These are phyloP conservation scores for Lenzites betulinus DNA, from an alignment of 768 basidiomycete species.

Conservation along the genomic window DNA sequence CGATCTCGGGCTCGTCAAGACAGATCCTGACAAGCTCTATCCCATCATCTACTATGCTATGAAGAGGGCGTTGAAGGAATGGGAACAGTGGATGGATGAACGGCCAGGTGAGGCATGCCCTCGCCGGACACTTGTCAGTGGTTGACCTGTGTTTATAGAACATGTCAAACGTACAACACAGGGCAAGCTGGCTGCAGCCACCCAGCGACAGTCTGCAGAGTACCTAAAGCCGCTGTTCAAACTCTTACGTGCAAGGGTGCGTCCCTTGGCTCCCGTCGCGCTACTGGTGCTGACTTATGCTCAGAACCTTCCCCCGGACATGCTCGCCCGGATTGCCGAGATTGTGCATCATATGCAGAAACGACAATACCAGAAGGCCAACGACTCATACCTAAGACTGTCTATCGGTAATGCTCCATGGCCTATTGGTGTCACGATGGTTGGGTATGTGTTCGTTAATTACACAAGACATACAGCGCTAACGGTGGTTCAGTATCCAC, in stretches of 20 bases:
- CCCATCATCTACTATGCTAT: slow-evolving; percentile 96
- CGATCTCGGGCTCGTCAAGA: slow-evolving; percentile 81
- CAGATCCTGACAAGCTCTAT: slow-evolving; percentile 92
- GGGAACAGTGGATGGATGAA: slow-evolving; percentile 94
- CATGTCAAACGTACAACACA: slow-evolving; percentile 85
- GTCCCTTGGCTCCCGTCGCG: neutral
- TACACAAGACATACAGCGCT: neutral
- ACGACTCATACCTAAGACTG: slow-evolving; percentile 94
- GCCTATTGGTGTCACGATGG: slow-evolving; percentile 99
- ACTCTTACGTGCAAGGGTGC: slow-evolving; percentile 79
- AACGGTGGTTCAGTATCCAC: slow-evolving; percentile 69
- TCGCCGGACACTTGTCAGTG: neutral
- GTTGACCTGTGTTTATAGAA: slow-evolving; percentile 41
- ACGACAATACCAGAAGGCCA: slow-evolving; percentile 92
- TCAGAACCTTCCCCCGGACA: slow-evolving; percentile 78
- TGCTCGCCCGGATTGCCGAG: slow-evolving; percentile 85
- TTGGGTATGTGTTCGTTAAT: slow-evolving; percentile 64
- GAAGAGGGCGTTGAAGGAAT: slow-evolving; percentile 91
- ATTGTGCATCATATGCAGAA: slow-evolving; percentile 97
- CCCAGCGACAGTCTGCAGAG: slow-evolving; percentile 92
- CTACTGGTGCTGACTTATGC: neutral
- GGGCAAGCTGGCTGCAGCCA: slow-evolving; percentile 93
- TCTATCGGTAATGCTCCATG: slow-evolving; percentile 99
- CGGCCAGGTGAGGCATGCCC: slow-evolving; percentile 67
- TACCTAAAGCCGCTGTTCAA: slow-evolving; percentile 98